Conservation (phyloP, 2,329 filamentous ascomycete species). For the Aspergillus costaricaensis region DNA sequence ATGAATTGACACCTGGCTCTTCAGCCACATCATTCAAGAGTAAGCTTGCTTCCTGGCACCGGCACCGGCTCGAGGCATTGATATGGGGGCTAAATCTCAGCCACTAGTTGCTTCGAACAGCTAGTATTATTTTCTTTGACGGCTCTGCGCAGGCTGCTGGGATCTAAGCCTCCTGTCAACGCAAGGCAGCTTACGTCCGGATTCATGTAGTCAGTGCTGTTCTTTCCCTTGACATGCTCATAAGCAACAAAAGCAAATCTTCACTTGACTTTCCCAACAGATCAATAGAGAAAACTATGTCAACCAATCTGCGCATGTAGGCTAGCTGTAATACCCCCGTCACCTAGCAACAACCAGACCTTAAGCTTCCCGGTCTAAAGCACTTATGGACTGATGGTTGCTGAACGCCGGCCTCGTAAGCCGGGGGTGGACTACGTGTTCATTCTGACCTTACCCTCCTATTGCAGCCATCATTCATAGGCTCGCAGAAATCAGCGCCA, state of each 20-base stretch:
- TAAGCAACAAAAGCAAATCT: too few relatives aligned
- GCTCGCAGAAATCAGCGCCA: neutral
- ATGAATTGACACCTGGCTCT: conserved; percentile 4
- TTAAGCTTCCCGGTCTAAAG: neutral
- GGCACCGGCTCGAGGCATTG: neutral
- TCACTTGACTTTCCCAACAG: neutral
- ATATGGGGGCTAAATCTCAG: neutral
- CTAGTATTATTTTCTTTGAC: neutral
- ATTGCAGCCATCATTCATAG: conserved; percentile 5
- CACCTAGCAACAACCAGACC: neutral
- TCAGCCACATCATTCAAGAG: conserved; percentile 7
- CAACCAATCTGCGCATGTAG: neutral
- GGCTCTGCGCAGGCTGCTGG: neutral
- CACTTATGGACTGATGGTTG: conserved; percentile 1
- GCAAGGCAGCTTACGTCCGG: neutral
- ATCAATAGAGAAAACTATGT: neutral
- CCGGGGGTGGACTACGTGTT: conserved; percentile 3
- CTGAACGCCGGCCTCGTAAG: conserved; percentile 8
- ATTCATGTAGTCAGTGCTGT: neutral
- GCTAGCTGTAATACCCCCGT: neutral
- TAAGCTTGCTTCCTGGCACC: neutral
- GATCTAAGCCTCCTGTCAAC: neutral
- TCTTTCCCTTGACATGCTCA: neutral
- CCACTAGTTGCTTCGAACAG: neutral
- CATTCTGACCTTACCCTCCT: neutral